These are phyloP conservation scores for Cercophora scortea DNA, from an alignment of 495 filamentous ascomycete species.

Conservation along the genomic window DNA sequence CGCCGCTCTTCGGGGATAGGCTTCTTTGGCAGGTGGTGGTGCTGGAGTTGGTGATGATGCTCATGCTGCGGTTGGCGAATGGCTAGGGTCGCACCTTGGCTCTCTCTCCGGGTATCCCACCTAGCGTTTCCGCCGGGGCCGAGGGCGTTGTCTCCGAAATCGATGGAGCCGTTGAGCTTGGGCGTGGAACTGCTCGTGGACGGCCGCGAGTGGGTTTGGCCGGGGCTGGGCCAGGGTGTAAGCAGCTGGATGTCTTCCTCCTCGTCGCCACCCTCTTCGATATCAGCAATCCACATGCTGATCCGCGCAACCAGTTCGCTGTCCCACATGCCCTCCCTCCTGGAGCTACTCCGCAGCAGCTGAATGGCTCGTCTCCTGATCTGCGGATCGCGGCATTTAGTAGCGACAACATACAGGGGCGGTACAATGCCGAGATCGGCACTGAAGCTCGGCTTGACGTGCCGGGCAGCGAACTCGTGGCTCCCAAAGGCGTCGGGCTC, in stretches of 20 bases:
- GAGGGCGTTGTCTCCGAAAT: constrained; percentile 27
- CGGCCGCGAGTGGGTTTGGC: constrained; percentile 18
- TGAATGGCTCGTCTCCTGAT: constrained; percentile 49
- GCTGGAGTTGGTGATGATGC: constrained; percentile 2
- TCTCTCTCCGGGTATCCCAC: constrained; percentile 27
- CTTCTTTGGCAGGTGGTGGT: constrained; percentile 7
- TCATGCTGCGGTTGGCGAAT: background rate
- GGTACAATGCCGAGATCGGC: constrained; percentile 48
- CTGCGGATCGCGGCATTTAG: constrained; percentile 48
- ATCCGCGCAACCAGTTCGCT: constrained; percentile 47
- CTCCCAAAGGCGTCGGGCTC: constrained; percentile 32
- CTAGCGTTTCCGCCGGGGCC: constrained; percentile 35
- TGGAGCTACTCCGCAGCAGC: constrained; percentile 41
- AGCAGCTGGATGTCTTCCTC: background rate
- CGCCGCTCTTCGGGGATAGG: constrained; percentile 39
- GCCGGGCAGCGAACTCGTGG: constrained; percentile 32
- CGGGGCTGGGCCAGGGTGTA: constrained; percentile 21
- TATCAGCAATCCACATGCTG: constrained; percentile 44
- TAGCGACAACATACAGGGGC: constrained; percentile 49
- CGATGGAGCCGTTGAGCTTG: constrained; percentile 19
- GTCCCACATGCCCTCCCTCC: constrained; percentile 60
- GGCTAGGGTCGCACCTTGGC: constrained; percentile 8
- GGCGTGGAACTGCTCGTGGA: constrained; percentile 15
- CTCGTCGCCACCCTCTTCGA: constrained; percentile 46
- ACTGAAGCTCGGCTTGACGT: constrained; percentile 46